A percentile compares a stretch with the other conserved stretches of the same genome.
These are phyloP conservation scores for Haplosporangium sp. DNA, from an alignment of 371 early-diverging fungal genomes.

Conservation along the genomic window DNA sequence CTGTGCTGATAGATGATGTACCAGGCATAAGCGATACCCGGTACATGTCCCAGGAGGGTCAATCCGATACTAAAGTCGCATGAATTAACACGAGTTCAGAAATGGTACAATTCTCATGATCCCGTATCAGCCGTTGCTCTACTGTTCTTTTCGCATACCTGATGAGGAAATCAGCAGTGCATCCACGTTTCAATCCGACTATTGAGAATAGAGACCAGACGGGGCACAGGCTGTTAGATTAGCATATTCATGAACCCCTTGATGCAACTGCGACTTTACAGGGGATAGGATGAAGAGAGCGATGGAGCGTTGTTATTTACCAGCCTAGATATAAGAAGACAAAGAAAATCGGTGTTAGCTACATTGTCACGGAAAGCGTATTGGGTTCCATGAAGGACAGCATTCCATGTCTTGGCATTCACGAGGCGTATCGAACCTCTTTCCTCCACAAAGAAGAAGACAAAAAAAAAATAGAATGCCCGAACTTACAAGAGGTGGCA, in stretches of 20 bases:
- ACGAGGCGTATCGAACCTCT: neutral
- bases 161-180: conserved; percentile 44
- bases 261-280: too few relatives aligned
- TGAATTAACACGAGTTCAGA: neutral
- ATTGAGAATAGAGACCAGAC: neutral
- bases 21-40: conserved; percentile 44
- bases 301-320: conserved; percentile 2
- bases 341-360: too few relatives aligned
- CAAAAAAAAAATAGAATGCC: neutral
- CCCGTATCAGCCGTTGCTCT: neutral
- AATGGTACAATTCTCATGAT: neutral
- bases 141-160: conserved; percentile 13
- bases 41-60: conserved; percentile 43
- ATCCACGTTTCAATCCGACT: conserved; percentile 46
- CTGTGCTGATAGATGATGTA: conserved; percentile 41
- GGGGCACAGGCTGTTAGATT: neutral
- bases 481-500: conserved; percentile 37
- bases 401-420: too few relatives aligned
- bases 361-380: too few relatives aligned
- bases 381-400: too few relatives aligned
- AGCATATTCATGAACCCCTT: neutral
- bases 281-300: too few relatives aligned
- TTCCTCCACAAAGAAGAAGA: neutral
- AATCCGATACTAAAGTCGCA: conserved; percentile 24
- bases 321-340: conserved; percentile 12